Evolutionary conservation across 2,329 filamentous ascomycete genomes (phyloP).

Genomic region (Aureobasidium musti): DNA sequence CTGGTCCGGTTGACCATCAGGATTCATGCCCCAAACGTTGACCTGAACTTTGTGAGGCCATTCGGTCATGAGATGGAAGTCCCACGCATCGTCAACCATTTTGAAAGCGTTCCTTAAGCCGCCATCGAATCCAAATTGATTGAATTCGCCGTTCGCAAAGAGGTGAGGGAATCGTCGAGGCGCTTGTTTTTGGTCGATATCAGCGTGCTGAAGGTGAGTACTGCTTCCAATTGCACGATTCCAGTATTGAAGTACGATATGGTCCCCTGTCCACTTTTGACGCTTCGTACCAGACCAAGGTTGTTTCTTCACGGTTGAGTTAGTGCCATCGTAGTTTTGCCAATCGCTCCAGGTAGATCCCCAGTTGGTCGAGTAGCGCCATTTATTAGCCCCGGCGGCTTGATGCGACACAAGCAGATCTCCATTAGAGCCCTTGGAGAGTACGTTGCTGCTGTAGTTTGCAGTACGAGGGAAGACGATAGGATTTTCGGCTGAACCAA

Average conservation of each 20-base stretch:
- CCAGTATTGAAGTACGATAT: conserved; percentile 66
- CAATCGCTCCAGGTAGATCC: conserved; percentile 62
- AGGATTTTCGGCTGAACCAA: conserved; percentile 60
- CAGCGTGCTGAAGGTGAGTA: conserved; percentile 61
- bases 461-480: conserved; percentile 59
- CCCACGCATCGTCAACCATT: conserved; percentile 57
- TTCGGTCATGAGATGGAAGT: conserved; percentile 62
- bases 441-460: conserved; percentile 60
- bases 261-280: conserved; percentile 63
- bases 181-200: conserved; percentile 45
- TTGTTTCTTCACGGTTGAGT: conserved; percentile 51
- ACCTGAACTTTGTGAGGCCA: conserved; percentile 64
- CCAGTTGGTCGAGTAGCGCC: conserved; percentile 64
- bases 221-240: conserved; percentile 61
- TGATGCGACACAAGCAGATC: conserved; percentile 57
- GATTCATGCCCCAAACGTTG: conserved; percentile 68
- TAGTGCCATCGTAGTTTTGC: conserved; percentile 57
- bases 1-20: conserved; percentile 62
- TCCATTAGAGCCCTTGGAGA: conserved; percentile 46
- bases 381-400: conserved; percentile 63
- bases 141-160: conserved; percentile 63
- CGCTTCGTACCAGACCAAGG: conserved; percentile 59
- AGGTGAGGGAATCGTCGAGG: conserved; percentile 62
- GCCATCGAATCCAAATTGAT: conserved; percentile 64
- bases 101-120: conserved; percentile 58